Evolutionary conservation across 2,329 filamentous ascomycete species (phyloP).

Genomic region (Grosmannia clavigera): DNA sequence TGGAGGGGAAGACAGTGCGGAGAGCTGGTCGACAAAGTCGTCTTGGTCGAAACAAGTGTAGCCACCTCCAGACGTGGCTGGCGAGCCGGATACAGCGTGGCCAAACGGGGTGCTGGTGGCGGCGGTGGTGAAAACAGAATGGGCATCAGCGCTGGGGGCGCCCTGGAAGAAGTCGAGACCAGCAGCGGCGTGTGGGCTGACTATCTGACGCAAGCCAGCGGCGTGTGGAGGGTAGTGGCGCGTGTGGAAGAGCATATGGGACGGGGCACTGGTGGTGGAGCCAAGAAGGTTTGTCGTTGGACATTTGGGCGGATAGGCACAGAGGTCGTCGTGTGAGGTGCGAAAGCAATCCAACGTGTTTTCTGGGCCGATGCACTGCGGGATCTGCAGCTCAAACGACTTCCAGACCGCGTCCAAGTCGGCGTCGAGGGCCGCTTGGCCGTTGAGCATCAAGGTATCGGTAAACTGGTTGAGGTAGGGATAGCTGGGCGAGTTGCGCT

Average conservation of each 20-base stretch:
- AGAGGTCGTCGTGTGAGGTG: conserved; percentile 12
- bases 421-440: conserved; percentile 2
- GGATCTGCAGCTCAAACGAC: conserved; percentile 9
- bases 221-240: conserved; percentile 6
- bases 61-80: background rate
- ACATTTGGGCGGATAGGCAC: conserved; percentile 10
- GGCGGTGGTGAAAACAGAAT: background rate
- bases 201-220: background rate
- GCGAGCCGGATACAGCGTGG: background rate
- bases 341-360: conserved; percentile 6
- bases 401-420: conserved; percentile 10
- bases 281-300: conserved; percentile 3
- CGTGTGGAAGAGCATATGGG: conserved; percentile 12
- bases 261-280: background rate
- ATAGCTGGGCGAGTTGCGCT: conserved; percentile 7
- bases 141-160: background rate
- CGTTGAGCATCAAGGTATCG: conserved; percentile 4
- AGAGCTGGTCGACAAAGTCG: conserved; percentile 9
- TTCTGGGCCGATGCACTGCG: conserved; percentile 8
- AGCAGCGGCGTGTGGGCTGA: background rate
- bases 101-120: background rate
- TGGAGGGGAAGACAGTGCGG: conserved; percentile 7
- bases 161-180: background rate
- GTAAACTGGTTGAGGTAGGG: conserved; percentile 4
- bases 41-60: background rate